Evolutionary conservation across 2,329 filamentous ascomycete species (phyloP).

Genomic region (Colletotrichum sp.): DNA sequence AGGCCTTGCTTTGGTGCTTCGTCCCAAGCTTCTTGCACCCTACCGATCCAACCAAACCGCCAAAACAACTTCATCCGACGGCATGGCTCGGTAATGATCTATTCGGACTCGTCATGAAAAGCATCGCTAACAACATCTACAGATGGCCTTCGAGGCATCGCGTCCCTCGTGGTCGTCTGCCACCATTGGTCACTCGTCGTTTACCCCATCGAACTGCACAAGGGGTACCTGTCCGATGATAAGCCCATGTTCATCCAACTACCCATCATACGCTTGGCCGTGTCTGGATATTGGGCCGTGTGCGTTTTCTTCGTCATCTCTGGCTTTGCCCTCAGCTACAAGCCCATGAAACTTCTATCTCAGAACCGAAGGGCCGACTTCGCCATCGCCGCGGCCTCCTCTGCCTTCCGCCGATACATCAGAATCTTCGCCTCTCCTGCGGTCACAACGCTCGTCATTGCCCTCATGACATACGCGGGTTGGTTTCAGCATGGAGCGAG

Average conservation of each 20-base stretch:
- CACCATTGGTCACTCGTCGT: slow-evolving; percentile 48
- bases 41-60: not conserved
- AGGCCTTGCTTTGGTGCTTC: not conserved
- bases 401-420: slow-evolving; percentile 56
- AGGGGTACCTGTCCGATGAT: slow-evolving; percentile 29
- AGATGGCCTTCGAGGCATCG: slow-evolving; percentile 71
- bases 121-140: not conserved
- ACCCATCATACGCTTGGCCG: slow-evolving; percentile 58
- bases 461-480: slow-evolving; percentile 46
- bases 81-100: not conserved
- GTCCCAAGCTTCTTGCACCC: not conserved
- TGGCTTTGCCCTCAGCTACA: slow-evolving; percentile 64
- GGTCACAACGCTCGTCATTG: slow-evolving; percentile 54
- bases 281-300: slow-evolving; percentile 61
- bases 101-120: not conserved
- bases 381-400: slow-evolving; percentile 49
- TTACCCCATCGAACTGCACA: not conserved
- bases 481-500: slow-evolving; percentile 28
- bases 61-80: not conserved
- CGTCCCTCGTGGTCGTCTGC: slow-evolving; percentile 69
- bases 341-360: slow-evolving; percentile 51
- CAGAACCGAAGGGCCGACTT: slow-evolving; percentile 41
- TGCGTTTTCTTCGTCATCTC: slow-evolving; percentile 68
- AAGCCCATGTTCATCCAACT: slow-evolving; percentile 55
- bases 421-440: slow-evolving; percentile 57